phyloP scores from a whole-genome alignment of 305 asterid species.

The Fraxinus sp. region DNA sequence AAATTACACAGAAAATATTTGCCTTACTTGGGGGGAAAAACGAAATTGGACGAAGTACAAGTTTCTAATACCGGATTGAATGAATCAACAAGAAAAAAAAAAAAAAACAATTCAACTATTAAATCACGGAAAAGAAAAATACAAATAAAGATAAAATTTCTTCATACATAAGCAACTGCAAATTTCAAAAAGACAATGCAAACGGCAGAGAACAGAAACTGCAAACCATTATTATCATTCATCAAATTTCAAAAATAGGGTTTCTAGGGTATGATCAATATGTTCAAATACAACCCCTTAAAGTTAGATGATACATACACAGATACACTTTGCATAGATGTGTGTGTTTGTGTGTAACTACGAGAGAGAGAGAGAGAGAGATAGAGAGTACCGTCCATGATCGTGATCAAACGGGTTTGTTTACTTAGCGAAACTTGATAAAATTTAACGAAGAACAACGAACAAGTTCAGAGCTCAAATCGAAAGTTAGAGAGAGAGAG shows the following conservation, averaged over 20 bases:
- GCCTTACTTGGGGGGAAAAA: background rate
- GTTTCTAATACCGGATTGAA: background rate
- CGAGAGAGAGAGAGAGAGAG: background rate
- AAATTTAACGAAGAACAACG: background rate
- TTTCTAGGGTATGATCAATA: background rate
- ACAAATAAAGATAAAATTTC: background rate
- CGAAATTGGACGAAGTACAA: background rate
- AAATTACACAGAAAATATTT: background rate
- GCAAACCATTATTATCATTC: background rate
- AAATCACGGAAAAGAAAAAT: background rate
- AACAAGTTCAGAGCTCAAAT: background rate
- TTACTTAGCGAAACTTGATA: background rate
- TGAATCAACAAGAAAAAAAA: background rate
- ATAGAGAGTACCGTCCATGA: conserved; percentile 32
- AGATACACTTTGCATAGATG: background rate
- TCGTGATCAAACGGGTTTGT: background rate
- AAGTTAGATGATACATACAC: background rate
- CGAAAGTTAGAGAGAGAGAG: conserved; percentile 2
- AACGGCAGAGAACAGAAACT: background rate
- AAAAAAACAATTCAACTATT: background rate
- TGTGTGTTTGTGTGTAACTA: background rate
- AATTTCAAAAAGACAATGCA: background rate
- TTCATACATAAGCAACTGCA: background rate
- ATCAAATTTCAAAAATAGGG: background rate
- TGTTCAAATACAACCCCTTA: background rate